phyloP scores from a whole-genome alignment of 805 yeast species.

The Saccharomycopsis vini region DNA sequence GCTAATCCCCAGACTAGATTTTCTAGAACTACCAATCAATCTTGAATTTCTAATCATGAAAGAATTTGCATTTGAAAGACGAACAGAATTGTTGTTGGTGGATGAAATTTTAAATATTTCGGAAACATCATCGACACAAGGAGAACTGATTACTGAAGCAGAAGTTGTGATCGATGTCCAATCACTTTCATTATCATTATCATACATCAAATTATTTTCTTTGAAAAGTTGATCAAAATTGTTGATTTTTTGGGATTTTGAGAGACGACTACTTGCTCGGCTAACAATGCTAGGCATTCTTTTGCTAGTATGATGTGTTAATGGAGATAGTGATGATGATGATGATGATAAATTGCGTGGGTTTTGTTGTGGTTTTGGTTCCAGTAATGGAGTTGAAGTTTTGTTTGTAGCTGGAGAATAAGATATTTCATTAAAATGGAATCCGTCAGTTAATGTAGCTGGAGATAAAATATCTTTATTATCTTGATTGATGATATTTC shows the following conservation, averaged over 20 bases:
- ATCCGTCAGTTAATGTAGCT: neutral
- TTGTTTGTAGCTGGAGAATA: neutral
- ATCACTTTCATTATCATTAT: slow-evolving; percentile 16
- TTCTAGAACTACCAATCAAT: too few relatives aligned
- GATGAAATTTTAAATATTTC: too few relatives aligned
- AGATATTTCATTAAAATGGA: slow-evolving; percentile 7
- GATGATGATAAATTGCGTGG: neutral
- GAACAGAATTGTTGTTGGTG: too few relatives aligned
- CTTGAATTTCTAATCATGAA: neutral
- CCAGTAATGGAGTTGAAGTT: neutral
- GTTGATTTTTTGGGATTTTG: slow-evolving; percentile 12
- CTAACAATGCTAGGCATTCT: too few relatives aligned
- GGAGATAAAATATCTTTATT: neutral
- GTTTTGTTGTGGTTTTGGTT: neutral
- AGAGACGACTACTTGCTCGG: slow-evolving; percentile 7
- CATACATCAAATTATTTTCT: slow-evolving; percentile 1
- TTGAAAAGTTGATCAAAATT: slow-evolving; percentile 9
- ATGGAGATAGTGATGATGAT: neutral
- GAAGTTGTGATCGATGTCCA: slow-evolving; percentile 14
- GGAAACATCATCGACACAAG: neutral
- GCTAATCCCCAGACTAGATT: too few relatives aligned
- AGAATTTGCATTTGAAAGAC: too few relatives aligned
- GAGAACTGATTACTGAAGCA: neutral
- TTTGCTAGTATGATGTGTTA: slow-evolving; percentile 3
- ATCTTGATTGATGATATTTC: neutral